A percentile compares a stretch with the other conserved stretches of the same genome.
phyloP scores from a whole-genome alignment of 208 protist species.

The Herpetomonas muscarum region DNA sequence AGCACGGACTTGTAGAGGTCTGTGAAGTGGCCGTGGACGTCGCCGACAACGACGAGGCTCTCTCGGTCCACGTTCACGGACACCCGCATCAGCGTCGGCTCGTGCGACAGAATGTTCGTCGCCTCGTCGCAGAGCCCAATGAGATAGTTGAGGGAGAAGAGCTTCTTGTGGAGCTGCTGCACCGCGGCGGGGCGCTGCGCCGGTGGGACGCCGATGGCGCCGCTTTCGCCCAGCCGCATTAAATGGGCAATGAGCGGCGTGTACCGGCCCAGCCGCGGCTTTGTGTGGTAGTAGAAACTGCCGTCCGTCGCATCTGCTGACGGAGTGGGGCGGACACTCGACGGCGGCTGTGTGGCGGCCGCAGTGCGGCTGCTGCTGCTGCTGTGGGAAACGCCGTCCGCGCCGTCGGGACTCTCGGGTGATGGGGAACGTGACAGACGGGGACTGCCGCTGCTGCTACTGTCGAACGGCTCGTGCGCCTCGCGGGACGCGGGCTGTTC shows the following conservation, averaged over 20 bases:
- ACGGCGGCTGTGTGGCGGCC: no score
- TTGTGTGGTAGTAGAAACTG: constrained; percentile 12
- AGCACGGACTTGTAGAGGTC: constrained; percentile 67
- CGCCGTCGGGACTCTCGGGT: no score
- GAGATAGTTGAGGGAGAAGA: constrained; percentile 29
- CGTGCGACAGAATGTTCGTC: constrained; percentile 24
- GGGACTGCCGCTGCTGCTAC: no score
- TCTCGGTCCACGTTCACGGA: constrained; percentile 22
- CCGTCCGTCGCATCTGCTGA: constrained; percentile 2
- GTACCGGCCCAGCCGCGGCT: constrained; percentile 20
- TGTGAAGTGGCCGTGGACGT: constrained; percentile 78
- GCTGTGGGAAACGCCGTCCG: no score
- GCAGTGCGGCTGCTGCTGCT: no score
- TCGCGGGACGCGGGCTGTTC: no score
- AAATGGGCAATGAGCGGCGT: constrained; percentile 28
- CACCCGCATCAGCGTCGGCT: constrained; percentile 37
- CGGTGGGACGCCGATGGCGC: constrained; percentile 9
- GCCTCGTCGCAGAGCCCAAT: constrained; percentile 32
- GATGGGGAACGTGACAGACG: no score
- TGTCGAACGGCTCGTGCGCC: no score
- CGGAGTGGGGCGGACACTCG: not conserved
- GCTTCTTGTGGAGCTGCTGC: constrained; percentile 4
- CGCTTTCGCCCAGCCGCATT: constrained; percentile 14
- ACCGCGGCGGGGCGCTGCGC: not conserved
- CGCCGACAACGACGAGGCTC: constrained; percentile 73